Evolutionary conservation across 1,139 yeast genomes (phyloP).

Genomic region (Pichia sp.): DNA sequence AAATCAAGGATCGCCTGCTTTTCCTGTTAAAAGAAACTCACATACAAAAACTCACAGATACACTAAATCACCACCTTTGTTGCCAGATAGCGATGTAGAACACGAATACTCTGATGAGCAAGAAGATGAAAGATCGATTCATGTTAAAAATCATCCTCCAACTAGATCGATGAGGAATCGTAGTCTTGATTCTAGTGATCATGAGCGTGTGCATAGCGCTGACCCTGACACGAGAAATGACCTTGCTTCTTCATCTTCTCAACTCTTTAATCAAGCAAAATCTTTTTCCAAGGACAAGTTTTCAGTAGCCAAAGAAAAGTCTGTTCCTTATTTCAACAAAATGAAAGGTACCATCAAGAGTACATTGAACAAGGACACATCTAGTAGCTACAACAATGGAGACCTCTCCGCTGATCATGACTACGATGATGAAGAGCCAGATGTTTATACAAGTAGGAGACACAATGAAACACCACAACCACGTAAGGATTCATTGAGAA

Average conservation of each 20-base stretch:
- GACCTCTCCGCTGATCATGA: no score
- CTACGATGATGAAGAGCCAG: constrained; percentile 6
- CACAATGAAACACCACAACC: no score
- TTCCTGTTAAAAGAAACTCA: no score
- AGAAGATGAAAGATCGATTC: constrained; percentile 10
- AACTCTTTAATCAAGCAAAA: constrained; percentile 10
- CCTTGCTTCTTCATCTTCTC: constrained; percentile 7
- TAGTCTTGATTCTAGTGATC: no score
- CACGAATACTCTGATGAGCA: constrained; percentile 2
- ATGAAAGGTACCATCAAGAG: constrained; percentile 12
- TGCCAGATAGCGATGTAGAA: constrained; percentile 4
- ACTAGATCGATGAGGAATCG: no score
- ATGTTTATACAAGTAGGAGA: constrained; percentile 3
- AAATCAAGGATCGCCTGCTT: not conserved
- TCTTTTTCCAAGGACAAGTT: constrained; percentile 11
- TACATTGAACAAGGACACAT: constrained; percentile 3
- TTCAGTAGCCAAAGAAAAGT: constrained; percentile 12
- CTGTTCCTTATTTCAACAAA: constrained; percentile 12
- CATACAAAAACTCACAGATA: constrained; percentile 7
- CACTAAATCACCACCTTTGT: not conserved
- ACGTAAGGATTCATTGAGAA: no score
- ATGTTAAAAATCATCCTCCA: constrained; percentile 3
- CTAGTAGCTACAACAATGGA: not conserved
- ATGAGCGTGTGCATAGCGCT: no score
- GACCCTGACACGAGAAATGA: not conserved